These are phyloP conservation scores for Penicillium sp. DNA, from an alignment of 2,329 filamentous ascomycete species.

Conservation along the genomic window DNA sequence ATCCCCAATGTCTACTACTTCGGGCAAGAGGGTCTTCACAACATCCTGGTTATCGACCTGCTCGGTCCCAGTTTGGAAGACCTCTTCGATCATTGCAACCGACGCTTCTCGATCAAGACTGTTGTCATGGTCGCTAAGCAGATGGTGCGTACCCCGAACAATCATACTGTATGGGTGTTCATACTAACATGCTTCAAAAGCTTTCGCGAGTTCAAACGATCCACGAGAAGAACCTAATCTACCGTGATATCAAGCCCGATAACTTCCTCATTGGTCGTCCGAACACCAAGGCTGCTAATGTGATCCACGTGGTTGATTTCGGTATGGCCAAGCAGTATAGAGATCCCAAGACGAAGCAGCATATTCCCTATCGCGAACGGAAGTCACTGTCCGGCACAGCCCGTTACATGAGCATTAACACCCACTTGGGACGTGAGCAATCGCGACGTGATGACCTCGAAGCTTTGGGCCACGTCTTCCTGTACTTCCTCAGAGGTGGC, in stretches of 20 bases:
- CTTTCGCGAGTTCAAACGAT: conserved; percentile 87
- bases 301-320: conserved; percentile 97
- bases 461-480: conserved; percentile 63
- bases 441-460: conserved; percentile 93
- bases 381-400: conserved; percentile 95
- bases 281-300: conserved; percentile 86
- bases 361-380: conserved; percentile 92
- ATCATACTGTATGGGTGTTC: too few relatives aligned
- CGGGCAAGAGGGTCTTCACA: conserved; percentile 94
- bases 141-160: conserved; percentile 61
- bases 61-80: conserved; percentile 95
- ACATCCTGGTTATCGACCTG: conserved; percentile 95
- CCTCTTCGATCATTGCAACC: conserved; percentile 92
- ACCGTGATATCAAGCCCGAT: conserved; percentile 97
- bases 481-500: conserved; percentile 60
- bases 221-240: conserved; percentile 98
- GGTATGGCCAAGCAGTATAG: conserved; percentile 99
- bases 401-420: conserved; percentile 99
- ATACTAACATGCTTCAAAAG: conserved; percentile 39
- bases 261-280: conserved; percentile 96
- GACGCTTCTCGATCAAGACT: conserved; percentile 91
- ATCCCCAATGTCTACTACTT: conserved; percentile 99
- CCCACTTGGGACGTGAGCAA: conserved; percentile 89
- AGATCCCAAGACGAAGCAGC: conserved; percentile 97
- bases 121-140: conserved; percentile 99